phyloP scores from a whole-genome alignment of 2,329 filamentous ascomycete genomes.

The Ophioceras dolichostomum region DNA sequence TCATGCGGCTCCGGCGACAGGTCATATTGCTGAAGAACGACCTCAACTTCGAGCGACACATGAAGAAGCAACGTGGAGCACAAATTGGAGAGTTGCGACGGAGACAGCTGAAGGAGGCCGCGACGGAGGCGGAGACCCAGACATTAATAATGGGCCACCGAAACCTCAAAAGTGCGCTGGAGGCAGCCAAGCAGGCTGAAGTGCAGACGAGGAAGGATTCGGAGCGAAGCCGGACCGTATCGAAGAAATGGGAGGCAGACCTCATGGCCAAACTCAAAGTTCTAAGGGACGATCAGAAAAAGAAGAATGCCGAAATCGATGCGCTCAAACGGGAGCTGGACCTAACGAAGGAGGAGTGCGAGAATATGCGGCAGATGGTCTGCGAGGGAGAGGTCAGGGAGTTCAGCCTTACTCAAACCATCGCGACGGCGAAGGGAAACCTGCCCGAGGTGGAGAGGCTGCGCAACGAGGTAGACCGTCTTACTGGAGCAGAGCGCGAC shows the following conservation, averaged over 20 bases:
- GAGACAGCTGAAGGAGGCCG: constrained; percentile 63
- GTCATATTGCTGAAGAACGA: constrained; percentile 70
- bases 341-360: constrained; percentile 44
- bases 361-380: constrained; percentile 52
- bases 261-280: constrained; percentile 52
- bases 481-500: constrained; percentile 49
- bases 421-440: constrained; percentile 49
- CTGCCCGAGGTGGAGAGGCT: constrained; percentile 48
- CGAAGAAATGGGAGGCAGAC: constrained; percentile 68
- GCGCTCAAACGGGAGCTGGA: constrained; percentile 45
- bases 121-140: constrained; percentile 70
- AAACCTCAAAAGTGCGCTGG: constrained; percentile 57
- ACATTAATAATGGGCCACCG: constrained; percentile 69
- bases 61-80: constrained; percentile 72
- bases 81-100: constrained; percentile 71
- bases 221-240: constrained; percentile 57
- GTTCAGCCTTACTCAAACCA: constrained; percentile 47
- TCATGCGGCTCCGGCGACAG: constrained; percentile 54
- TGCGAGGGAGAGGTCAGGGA: constrained; percentile 59
- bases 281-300: constrained; percentile 59
- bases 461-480: constrained; percentile 42
- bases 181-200: constrained; percentile 60
- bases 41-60: constrained; percentile 69
- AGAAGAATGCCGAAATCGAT: constrained; percentile 45
- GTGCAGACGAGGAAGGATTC: constrained; percentile 60